These are phyloP conservation scores for Lanmaoa pseudosensibilis DNA, from an alignment of 768 basidiomycete genomes.

Conservation along the genomic window DNA sequence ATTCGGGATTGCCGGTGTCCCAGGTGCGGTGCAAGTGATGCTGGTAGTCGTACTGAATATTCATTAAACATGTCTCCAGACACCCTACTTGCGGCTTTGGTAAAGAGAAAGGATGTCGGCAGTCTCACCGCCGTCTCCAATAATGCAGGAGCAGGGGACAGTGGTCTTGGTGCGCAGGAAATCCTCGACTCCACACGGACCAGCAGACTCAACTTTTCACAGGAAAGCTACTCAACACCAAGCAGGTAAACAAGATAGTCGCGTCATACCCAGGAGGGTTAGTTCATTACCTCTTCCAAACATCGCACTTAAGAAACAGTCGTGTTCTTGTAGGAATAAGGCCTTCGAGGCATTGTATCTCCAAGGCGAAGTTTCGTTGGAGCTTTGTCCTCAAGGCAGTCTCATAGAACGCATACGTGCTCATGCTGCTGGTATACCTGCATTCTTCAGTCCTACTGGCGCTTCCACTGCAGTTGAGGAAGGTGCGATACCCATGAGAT, in stretches of 20 bases:
- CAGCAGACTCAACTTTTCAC: neutral
- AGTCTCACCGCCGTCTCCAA: conserved; percentile 84
- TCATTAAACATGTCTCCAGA: conserved; percentile 42
- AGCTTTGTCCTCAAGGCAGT: conserved; percentile 91
- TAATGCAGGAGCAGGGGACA: conserved; percentile 74
- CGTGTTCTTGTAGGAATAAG: conserved; percentile 63
- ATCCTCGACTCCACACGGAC: neutral
- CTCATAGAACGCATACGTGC: conserved; percentile 86
- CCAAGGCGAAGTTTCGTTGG: conserved; percentile 75
- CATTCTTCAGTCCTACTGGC: conserved; percentile 92
- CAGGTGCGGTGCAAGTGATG: conserved; percentile 47
- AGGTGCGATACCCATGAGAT: conserved; percentile 76
- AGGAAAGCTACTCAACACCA: conserved; percentile 74
- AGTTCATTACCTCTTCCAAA: conserved; percentile 18
- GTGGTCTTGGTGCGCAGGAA: conserved; percentile 58
- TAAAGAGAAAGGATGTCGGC: conserved; percentile 69
- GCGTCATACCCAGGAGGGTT: conserved; percentile 89
- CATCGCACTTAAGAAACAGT: neutral
- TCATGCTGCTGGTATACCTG: conserved; percentile 88
- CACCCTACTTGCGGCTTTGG: conserved; percentile 77
- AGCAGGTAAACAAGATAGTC: conserved; percentile 81
- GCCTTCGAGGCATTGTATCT: conserved; percentile 82
- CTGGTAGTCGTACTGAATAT: neutral
- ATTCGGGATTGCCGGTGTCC: conserved; percentile 87
- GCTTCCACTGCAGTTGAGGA: conserved; percentile 81